Evolutionary conservation across 139 green algal genomes (phyloP), one percentile per base, ranked within the genome.

Genomic region (Edaphochlamys debaryana): DNA sequence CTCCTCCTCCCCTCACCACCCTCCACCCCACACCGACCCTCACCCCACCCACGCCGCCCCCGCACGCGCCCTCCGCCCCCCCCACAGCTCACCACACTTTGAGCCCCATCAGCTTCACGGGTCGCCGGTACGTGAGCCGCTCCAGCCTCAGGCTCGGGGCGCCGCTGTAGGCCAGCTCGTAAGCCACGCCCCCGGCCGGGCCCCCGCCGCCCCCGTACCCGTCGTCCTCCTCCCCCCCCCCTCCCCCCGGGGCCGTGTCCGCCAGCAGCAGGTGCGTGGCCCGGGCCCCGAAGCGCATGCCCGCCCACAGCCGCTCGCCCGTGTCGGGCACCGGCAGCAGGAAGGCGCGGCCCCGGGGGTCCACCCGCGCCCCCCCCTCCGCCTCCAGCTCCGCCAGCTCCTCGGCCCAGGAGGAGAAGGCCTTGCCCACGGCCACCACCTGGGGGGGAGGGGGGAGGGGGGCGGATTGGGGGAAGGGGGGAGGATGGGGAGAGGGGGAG

Each of bases 251-350:
- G 13, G 23, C 8, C 23, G 76, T 82, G 63, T 15, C 27, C 42
- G 66, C 9, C 64, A 82, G 63, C 76, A 82, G 63, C 32, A 82
- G 63, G 8, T 82, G 76, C 52, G 41, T 73, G 62, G 42, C 67
- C 2, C 76, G 60, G 3, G 42, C n/a, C 22, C 25, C 25, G 76
- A 82, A 82, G 41, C 76, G 76, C 76, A 82, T 69, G 37, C 76
- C 76, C n/a, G n/a, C 42, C 62, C 76, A 82, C 41, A 82, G 5
- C 4, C 3, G 13, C 22, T 74, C 32, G 20, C 73, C 76, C 32
- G 76, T 82, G 42, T 67, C 76, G 4, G 76, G 76, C 32, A 82
- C 42, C 1, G 76, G 62, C 62, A 82, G 7, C 32, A 82, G 63
- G 30, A 82, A 69, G 41, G 76, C 38, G 25, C 64, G 0, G n/a